Evolutionary conservation across 441 rosid species (phyloP), one percentile per base, ranked within the genome.

Genomic region (Syzygium syzygioides): DNA sequence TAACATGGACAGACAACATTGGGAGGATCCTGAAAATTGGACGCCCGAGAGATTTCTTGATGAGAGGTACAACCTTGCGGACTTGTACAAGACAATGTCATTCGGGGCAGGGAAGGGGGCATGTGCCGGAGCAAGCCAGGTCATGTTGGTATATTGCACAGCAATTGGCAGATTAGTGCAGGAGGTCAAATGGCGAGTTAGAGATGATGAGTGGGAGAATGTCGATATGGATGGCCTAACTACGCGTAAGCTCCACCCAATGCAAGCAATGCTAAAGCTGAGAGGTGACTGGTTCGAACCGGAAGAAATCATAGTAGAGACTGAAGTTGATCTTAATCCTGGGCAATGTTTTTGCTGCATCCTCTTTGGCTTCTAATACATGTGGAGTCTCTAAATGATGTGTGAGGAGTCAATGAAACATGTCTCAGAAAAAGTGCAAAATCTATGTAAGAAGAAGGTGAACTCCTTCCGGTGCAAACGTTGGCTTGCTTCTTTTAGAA

Each of bases 81-180:
- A 96, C 89, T 88, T 96, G 86, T 91, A 95, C 90, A 95, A 96
- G 94, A 98, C 96, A 17, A 95, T 98, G 99, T 98, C 99, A 0
- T 96, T 98, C 50, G 98, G 98, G 84, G 94, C 96, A 0, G 98
- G 98, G 60, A 96, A 93, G 91, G 93, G 96, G 91, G 93, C 86
- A 10, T 96, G 99, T 28, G 96, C 98, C 5, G 98, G 99, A 59
- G 92, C 96, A 32, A 95, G 95, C 54, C 95, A 95, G 90, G 98
- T 98, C 8, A 91, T 90, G 87, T 80, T 94, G 57, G 90, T 96
- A 86, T 94, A 91, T 48, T 93, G 96, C 79, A 84, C 93, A 14
- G 90, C 95, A 5, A 94, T 97, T n/a, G 98, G 97, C 53, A 94
- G 97, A 87, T 90, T 95, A 76, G 95, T 94, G 28, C 98, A 96